These are phyloP conservation scores for Kwoniella shivajii DNA, from an alignment of 1,284 basidiomycete species.

Conservation along the genomic window DNA sequence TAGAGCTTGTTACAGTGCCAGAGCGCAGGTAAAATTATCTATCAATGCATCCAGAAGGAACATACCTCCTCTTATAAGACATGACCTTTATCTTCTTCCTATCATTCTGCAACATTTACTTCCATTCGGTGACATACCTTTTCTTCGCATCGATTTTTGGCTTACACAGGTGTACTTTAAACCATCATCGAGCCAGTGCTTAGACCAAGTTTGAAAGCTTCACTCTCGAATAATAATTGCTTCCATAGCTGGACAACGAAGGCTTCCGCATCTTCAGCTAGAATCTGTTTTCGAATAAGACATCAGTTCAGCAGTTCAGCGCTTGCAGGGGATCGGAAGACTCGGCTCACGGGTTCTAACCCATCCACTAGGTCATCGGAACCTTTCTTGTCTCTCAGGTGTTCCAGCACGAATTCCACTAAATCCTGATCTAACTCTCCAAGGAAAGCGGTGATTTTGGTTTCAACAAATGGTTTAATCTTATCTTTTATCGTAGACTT, in stretches of 20 bases:
- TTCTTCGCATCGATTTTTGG: no score
- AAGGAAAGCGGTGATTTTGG: constrained; percentile 76
- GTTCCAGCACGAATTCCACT: constrained; percentile 84
- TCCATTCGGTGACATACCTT: no score
- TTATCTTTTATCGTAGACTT: constrained; percentile 57
- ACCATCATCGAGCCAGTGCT: constrained; percentile 37
- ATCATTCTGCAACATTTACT: neutral
- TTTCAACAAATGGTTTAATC: constrained; percentile 74
- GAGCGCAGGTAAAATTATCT: constrained; percentile 2
- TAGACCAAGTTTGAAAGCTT: constrained; percentile 33
- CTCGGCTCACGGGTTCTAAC: constrained; percentile 80
- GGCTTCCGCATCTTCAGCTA: constrained; percentile 81
- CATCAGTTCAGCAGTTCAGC: neutral
- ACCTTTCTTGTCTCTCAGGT: constrained; percentile 78
- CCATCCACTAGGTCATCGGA: constrained; percentile 81
- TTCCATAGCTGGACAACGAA: constrained; percentile 78
- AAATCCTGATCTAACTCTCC: constrained; percentile 75
- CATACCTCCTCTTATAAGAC: constrained; percentile 8
- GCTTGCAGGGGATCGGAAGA: constrained; percentile 25
- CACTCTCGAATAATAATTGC: constrained; percentile 76
- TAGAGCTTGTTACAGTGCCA: no score
- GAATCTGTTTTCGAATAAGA: constrained; percentile 62
- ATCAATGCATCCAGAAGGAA: constrained; percentile 5
- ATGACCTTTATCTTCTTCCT: neutral
- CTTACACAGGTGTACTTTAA: constrained; percentile 2